Percentiles rank a stretch among this genome's conserved stretches.
Evolutionary conservation across 2,329 filamentous ascomycete genomes (phyloP).

Genomic region (Tolypocladium sp.): DNA sequence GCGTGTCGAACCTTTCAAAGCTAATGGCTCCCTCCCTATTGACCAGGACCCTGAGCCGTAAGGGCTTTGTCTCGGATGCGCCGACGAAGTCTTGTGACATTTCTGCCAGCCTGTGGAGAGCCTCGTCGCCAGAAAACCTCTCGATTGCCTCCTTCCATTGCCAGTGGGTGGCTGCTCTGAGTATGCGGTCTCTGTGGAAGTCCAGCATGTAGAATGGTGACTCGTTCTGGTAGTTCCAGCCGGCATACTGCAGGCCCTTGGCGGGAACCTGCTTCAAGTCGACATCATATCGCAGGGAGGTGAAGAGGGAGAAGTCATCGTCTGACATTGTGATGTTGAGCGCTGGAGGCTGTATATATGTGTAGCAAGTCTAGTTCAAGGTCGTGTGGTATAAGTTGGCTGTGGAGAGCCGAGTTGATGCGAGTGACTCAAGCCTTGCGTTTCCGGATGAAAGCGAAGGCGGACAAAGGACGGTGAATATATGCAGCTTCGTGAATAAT

Average conservation of each 20-base stretch:
- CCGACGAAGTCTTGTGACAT: slow-evolving; percentile 26
- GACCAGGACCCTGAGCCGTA: slow-evolving; percentile 48
- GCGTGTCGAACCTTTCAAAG: slow-evolving; percentile 27
- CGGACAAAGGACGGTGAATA: not conserved
- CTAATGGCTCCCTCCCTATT: slow-evolving; percentile 35
- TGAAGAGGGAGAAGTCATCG: slow-evolving; percentile 52
- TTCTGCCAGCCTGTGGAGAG: slow-evolving; percentile 29
- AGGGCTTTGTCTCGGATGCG: slow-evolving; percentile 20
- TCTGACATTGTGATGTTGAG: slow-evolving; percentile 19
- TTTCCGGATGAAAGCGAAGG: not conserved
- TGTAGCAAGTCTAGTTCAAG: not conserved
- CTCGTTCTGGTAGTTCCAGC: slow-evolving; percentile 41
- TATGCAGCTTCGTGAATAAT: not conserved
- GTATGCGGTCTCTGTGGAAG: slow-evolving; percentile 69
- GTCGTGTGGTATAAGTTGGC: not conserved
- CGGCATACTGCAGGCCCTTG: slow-evolving; percentile 28
- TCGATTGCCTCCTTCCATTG: slow-evolving; percentile 39
- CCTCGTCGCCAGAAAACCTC: slow-evolving; percentile 33
- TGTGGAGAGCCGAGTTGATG: not conserved
- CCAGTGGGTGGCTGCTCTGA: slow-evolving; percentile 52
- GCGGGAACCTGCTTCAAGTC: slow-evolving; percentile 36
- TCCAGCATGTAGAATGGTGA: slow-evolving; percentile 72
- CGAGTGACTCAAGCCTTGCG: not conserved
- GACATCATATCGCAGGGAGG: slow-evolving; percentile 64
- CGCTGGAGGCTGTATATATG: not conserved